Evolutionary conservation across 179 eudicot genomes (phyloP).

Genomic region (Kewa caespitosa): DNA sequence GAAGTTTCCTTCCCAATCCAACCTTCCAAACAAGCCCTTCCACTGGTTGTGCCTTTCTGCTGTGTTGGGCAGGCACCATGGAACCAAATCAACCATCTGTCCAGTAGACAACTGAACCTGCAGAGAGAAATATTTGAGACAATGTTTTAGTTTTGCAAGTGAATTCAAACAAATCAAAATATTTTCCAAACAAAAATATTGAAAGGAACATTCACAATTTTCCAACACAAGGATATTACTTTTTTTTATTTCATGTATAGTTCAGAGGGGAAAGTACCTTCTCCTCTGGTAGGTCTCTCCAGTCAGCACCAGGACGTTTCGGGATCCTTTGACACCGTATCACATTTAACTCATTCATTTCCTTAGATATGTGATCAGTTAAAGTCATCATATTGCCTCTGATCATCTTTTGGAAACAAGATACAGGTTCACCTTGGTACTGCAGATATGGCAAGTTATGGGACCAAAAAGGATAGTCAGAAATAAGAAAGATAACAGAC

Average conservation of each 20-base stretch:
- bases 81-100: conserved; percentile 87
- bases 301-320: conserved; percentile 90
- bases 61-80: conserved; percentile 95
- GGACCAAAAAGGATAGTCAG: neutral
- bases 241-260: no score
- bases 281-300: conserved; percentile 94
- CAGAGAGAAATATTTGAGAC: conserved; percentile 16
- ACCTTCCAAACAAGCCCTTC: conserved; percentile 91
- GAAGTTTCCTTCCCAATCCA: conserved; percentile 96
- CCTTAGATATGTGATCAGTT: conserved; percentile 80
- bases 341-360: conserved; percentile 82
- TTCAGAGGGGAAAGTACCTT: conserved; percentile 45
- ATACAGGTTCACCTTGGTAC: conserved; percentile 70
- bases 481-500: neutral
- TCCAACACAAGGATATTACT: no score
- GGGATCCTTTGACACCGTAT: conserved; percentile 88
- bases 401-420: conserved; percentile 89
- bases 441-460: conserved; percentile 34
- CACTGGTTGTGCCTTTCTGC: conserved; percentile 94
- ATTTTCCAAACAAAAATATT: neutral
- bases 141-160: no score
- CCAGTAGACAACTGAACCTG: conserved; percentile 78
- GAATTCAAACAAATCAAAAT: no score
- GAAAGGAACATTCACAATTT: no score
- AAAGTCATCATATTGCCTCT: conserved; percentile 51